Evolutionary conservation across 2,329 filamentous ascomycete genomes (phyloP).

Genomic region (Nemania bipapillata): DNA sequence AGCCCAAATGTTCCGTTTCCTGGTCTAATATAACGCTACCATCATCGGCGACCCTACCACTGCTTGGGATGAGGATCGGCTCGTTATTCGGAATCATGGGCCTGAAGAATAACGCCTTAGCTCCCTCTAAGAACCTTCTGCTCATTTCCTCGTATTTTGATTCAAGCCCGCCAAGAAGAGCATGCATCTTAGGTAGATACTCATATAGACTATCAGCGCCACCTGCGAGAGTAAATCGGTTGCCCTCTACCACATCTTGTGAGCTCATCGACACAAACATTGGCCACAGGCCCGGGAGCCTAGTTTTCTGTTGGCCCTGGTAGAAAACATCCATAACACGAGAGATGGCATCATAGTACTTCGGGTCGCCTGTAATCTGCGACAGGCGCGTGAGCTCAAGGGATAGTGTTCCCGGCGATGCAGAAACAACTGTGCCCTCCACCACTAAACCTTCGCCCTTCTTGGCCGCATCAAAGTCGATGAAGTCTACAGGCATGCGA

Average conservation of each 20-base stretch:
- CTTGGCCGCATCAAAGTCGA: conserved; percentile 58
- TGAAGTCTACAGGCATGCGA: conserved; percentile 60
- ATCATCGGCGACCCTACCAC: conserved; percentile 52
- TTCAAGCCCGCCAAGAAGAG: conserved; percentile 70
- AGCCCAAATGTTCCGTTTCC: conserved; percentile 70
- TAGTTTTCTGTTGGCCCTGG: conserved; percentile 71
- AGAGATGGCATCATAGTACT: conserved; percentile 78
- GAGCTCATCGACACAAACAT: conserved; percentile 68
- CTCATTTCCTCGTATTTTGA: conserved; percentile 55
- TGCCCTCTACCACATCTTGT: conserved; percentile 56
- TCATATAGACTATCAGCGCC: conserved; percentile 61
- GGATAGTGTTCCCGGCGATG: conserved; percentile 70
- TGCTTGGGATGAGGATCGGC: conserved; percentile 72
- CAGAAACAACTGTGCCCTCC: conserved; percentile 56
- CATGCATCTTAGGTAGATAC: conserved; percentile 71
- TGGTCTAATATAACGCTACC: conserved; percentile 48
- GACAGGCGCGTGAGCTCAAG: conserved; percentile 78
- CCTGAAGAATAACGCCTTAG: conserved; percentile 72
- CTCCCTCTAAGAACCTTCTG: conserved; percentile 64
- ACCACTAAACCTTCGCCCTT: conserved; percentile 51
- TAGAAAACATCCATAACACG: conserved; percentile 75
- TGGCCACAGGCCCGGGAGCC: conserved; percentile 79
- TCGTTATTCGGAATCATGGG: conserved; percentile 69
- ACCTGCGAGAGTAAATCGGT: conserved; percentile 53
- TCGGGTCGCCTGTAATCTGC: conserved; percentile 76